phyloP scores from a whole-genome alignment of 2,329 filamentous ascomycete species.

The Ophidiomyces ophidiicola region DNA sequence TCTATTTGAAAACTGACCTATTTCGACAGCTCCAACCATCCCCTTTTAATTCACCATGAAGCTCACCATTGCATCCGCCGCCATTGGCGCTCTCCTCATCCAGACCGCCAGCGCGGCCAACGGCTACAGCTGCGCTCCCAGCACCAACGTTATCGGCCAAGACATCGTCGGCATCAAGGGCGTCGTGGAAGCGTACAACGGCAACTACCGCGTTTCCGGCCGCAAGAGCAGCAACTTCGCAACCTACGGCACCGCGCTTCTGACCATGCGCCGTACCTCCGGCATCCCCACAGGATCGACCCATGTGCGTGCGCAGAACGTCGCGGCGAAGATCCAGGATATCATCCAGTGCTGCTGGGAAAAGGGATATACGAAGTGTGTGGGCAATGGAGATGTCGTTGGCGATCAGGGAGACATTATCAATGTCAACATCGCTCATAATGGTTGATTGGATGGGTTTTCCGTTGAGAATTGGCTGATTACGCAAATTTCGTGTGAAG shows the following conservation, averaged over 20 bases:
- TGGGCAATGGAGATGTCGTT: constrained; percentile 10
- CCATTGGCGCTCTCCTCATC: constrained; percentile 2
- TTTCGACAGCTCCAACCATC: not conserved
- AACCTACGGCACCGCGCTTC: constrained; percentile 9
- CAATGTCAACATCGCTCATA: constrained; percentile 11
- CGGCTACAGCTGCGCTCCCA: constrained; percentile 8
- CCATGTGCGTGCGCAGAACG: constrained; percentile 7
- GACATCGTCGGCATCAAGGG: constrained; percentile 12
- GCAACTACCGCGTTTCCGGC: constrained; percentile 10
- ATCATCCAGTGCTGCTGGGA: constrained; percentile 12
- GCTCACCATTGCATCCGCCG: constrained; percentile 7
- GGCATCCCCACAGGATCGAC: constrained; percentile 4
- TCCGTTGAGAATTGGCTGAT: no score
- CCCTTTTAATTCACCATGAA: constrained; percentile 7
- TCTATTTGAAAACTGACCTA: not conserved
- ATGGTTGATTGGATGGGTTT: not conserved
- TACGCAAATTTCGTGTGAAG: no score
- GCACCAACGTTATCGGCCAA: constrained; percentile 7
- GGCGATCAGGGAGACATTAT: constrained; percentile 8
- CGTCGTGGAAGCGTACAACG: constrained; percentile 7
- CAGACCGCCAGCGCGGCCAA: constrained; percentile 9
- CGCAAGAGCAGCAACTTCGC: constrained; percentile 7
- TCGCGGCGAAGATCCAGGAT: constrained; percentile 11
- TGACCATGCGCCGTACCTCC: constrained; percentile 10
- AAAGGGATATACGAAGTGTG: constrained; percentile 10